Conservation (phyloP, 1,284 basidiomycete species). For the Athelia sp. region DNA sequence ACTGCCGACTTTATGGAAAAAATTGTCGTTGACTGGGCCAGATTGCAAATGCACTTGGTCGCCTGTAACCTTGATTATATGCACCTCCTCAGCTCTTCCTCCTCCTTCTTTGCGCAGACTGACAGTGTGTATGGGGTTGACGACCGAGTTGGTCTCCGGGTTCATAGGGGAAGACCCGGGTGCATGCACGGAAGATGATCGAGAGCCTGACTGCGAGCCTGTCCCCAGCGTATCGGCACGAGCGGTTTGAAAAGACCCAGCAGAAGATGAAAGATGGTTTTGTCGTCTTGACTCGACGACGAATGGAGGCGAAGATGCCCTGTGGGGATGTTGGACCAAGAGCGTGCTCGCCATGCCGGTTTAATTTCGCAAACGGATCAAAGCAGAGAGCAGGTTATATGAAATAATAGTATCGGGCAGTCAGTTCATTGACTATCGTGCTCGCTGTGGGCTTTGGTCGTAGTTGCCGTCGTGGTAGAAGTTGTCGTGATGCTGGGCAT, state of each 20-base stretch:
- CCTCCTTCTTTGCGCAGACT: slow-evolving; percentile 9
- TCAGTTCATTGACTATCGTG: too few species aligned
- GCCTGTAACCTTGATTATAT: slow-evolving; percentile 46
- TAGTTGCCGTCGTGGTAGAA: too few species aligned
- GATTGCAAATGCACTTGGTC: slow-evolving; percentile 39
- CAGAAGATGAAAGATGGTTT: background rate
- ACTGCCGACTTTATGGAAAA: slow-evolving; percentile 32
- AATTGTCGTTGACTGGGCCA: slow-evolving; percentile 31
- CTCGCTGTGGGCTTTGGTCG: too few species aligned
- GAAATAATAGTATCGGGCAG: too few species aligned
- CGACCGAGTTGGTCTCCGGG: slow-evolving; percentile 9
- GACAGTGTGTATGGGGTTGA: slow-evolving; percentile 31
- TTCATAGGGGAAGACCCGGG: slow-evolving; percentile 9
- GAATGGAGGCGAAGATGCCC: background rate
- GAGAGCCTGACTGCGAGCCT: slow-evolving; percentile 14
- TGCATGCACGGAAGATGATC: slow-evolving; percentile 31
- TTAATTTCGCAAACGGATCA: too few species aligned
- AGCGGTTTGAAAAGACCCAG: background rate
- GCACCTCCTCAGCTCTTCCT: slow-evolving; percentile 36
- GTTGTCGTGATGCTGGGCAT: too few species aligned
- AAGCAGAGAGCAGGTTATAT: too few species aligned
- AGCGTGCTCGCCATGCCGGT: slow-evolving; percentile 1
- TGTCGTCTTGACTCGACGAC: slow-evolving; percentile 1
- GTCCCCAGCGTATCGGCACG: background rate
- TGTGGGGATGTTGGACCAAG: background rate